These are phyloP conservation scores for Rhodotorula kratochvilovae DNA, from an alignment of 768 basidiomycete genomes.

Conservation along the genomic window DNA sequence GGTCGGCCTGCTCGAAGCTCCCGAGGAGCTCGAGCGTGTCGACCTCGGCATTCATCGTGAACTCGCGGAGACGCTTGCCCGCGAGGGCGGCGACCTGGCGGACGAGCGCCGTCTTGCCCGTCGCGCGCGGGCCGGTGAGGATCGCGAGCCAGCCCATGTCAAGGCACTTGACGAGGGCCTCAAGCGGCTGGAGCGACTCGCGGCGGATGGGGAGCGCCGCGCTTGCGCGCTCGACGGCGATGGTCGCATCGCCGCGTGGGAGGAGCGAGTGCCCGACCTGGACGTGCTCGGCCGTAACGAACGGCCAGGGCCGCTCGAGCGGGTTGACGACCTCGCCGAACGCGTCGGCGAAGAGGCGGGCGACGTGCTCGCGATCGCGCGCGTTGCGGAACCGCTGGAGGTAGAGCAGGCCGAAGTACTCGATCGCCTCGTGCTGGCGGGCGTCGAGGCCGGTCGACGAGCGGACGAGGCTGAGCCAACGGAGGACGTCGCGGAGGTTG, in stretches of 20 bases:
- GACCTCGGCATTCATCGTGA: constrained; percentile 75
- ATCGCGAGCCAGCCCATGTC: constrained; percentile 83
- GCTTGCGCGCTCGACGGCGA: constrained; percentile 50
- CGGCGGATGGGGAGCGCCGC: constrained; percentile 53
- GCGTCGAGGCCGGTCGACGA: constrained; percentile 46
- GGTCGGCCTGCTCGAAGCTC: constrained; percentile 86
- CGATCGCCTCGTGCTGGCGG: constrained; percentile 51
- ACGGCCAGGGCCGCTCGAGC: constrained; percentile 46
- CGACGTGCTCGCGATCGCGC: constrained; percentile 57
- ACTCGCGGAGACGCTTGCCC: constrained; percentile 66
- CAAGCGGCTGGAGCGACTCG: constrained; percentile 61
- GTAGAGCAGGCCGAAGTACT: constrained; percentile 69
- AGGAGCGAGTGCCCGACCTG: constrained; percentile 65
- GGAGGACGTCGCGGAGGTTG: constrained; percentile 86
- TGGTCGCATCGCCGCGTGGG: constrained; percentile 44
- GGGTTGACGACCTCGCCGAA: constrained; percentile 56
- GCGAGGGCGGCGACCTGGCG: constrained; percentile 64
- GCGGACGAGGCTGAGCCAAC: constrained; percentile 65
- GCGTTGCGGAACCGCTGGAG: constrained; percentile 74
- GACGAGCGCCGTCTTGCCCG: constrained; percentile 76
- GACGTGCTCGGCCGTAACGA: constrained; percentile 47
- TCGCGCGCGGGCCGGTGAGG: constrained; percentile 65
- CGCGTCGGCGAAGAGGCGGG: constrained; percentile 45
- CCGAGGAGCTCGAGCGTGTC: constrained; percentile 93
- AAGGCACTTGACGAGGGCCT: constrained; percentile 70